phyloP scores from a whole-genome alignment of 2,329 filamentous ascomycete species.

The Colletotrichum theobromicola region DNA sequence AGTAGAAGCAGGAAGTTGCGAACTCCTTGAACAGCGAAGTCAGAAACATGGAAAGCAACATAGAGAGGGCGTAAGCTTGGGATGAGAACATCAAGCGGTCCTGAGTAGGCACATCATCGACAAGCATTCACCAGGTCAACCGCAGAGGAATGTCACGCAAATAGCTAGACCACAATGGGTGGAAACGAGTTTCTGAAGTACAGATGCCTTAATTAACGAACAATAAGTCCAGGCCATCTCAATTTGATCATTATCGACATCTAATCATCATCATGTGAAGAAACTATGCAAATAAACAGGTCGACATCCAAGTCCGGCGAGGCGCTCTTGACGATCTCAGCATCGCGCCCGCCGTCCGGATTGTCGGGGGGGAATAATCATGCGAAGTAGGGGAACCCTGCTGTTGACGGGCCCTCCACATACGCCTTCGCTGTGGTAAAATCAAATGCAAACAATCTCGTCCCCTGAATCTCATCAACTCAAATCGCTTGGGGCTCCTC shows the following conservation, averaged over 20 bases:
- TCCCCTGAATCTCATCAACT: background rate
- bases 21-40: background rate
- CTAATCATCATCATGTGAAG: background rate
- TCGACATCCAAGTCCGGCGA: background rate
- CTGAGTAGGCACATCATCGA: background rate
- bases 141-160: background rate
- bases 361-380: background rate
- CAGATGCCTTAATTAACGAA: background rate
- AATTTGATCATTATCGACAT: background rate
- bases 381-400: background rate
- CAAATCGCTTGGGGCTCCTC: background rate
- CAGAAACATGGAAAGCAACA: background rate
- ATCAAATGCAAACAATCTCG: background rate
- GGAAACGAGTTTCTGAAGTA: background rate
- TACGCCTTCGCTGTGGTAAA: background rate
- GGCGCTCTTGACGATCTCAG: background rate
- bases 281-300: background rate
- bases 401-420: background rate
- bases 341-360: background rate
- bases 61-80: background rate
- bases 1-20: fast-evolving
- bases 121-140: background rate
- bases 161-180: background rate
- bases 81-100: background rate
- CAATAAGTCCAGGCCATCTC: background rate